Evolutionary conservation across 2,329 filamentous ascomycete genomes (phyloP), one percentile per base, ranked within the genome.

Genomic region (Cercospora sp.): DNA sequence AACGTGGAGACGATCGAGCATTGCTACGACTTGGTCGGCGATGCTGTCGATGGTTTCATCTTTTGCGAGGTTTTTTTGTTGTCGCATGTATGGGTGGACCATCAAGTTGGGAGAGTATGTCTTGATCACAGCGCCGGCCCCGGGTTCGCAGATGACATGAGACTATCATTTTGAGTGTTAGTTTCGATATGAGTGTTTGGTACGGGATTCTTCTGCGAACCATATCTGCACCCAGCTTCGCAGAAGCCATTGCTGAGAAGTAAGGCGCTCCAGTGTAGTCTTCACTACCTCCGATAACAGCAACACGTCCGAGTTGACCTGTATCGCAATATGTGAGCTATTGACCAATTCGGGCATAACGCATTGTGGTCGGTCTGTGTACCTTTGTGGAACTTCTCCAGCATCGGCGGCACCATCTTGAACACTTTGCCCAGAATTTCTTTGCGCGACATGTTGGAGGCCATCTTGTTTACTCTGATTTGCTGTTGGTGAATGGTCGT

Each of bases 181-280:
- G 42, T 18, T 65, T 53, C 18, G 13, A 12, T 40, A 0, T n/a
- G 3, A 2, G 10, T 61, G 18, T 5, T 51, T 7, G 20, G 5
- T 45, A 45, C 0, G 45, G 18, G 10, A 8, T 20, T 20, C 33
- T 42, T 42, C 16, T n/a, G 36, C 66, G n/a, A 84, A 94, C 93
- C 92, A 97, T 92, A 77, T 97, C 93, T 76, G 90, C 93, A 80
- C 94, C 95, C 67, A 98, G 82, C 76, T 91, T 89, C 58, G 95
- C 95, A 72, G 93, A 97, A 12, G 95, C 95, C 89, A 97, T 97
- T 72, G 94, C 94, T 20, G 94, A 97, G 82, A 99, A 99, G 82
- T 97, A 99, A 12, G 95, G 95, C 67, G 95, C 95, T 42, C 95
- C 95, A 1, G 95, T 97, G 79, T 98, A 99, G 81, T 98, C 94